Evolutionary conservation across 164 flowering plant genomes (phyloP), one percentile per base, ranked within the genome.

Genomic region (Kingdonia uniflora): DNA sequence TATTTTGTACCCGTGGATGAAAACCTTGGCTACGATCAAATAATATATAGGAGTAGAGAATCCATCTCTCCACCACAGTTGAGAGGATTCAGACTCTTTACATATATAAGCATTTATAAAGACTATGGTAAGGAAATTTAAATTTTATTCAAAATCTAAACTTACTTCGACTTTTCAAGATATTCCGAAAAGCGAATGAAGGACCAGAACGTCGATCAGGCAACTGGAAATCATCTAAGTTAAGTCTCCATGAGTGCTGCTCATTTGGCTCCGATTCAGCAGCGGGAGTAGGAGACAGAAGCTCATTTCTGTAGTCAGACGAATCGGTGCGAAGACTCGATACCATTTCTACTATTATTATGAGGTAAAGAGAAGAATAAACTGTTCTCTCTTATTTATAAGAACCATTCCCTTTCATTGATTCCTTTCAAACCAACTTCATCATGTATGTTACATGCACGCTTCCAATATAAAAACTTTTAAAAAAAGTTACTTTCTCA

Each of bases 161-260:
- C 19, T 35, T 44, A 65, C 65, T 33, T 6, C 52, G 40, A 19
- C 52, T 52, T 50, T 37, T 44, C 24, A 68, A 5, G 19, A 43
- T 26, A 33, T 29, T 57, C 0, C 14, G 24, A 6, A 58, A 51
- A 51, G 51, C 17, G 10, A 51, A 43, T 6, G 52, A 48, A 39
- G 51, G 33, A 19, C 52, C 61, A 14, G 19, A 19, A 42, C 57
- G 59, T 15, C 55, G 23, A 11, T 54, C 65, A 0, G 74, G 74
- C 43, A 70, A 45, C 38, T 59, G 66, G 41, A 76, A 65, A 13
- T 52, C 67, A 6, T 65, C 61, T 39, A 76, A 54, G 42, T 64
- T 66, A 45, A 79, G 73, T 3, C 78, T 64, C 84, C 84, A 79
- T 13, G 84, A 64, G 14, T 67, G 68, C 57, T 68, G 60, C 47